Conservation (phyloP, 768 basidiomycete species). For the Termitomyces sp. region DNA sequence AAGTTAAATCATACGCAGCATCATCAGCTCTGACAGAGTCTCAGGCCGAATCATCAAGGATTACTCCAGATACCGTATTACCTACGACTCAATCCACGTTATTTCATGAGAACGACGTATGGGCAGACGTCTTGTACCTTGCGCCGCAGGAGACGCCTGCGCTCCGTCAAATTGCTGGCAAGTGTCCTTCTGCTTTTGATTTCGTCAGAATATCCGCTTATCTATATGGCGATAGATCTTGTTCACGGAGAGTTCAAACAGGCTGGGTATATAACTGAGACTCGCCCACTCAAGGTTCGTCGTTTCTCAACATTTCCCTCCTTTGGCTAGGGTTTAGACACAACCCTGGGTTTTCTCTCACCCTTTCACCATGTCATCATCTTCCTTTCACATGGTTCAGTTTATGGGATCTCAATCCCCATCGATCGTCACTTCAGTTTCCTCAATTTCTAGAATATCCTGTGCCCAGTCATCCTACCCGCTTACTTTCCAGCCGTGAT, state of each 20-base stretch:
- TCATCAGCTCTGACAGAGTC: too few relatives aligned
- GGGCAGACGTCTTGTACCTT: conserved; percentile 53
- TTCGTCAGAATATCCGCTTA: not conserved
- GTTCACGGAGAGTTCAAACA: conserved; percentile 32
- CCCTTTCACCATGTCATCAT: too few relatives aligned
- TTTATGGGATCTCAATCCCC: too few relatives aligned
- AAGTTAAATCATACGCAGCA: too few relatives aligned
- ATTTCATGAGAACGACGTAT: conserved; percentile 10
- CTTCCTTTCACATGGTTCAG: too few relatives aligned
- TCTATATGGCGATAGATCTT: conserved; percentile 26
- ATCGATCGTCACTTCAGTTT: too few relatives aligned
- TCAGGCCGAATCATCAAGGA: too few relatives aligned
- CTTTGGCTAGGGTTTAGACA: too few relatives aligned
- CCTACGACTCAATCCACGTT: not conserved
- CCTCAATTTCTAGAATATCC: too few relatives aligned
- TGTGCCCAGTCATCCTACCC: too few relatives aligned
- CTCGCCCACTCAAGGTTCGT: conserved; percentile 45
- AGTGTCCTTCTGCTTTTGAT: not conserved
- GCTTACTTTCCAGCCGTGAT: too few relatives aligned
- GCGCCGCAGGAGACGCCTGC: conserved; percentile 36
- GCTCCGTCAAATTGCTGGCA: conserved; percentile 26
- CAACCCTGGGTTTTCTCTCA: too few relatives aligned
- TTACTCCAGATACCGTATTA: not conserved
- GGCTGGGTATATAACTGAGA: conserved; percentile 38
- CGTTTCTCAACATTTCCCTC: not conserved